phyloP scores from a whole-genome alignment of 345 rosid species.

The Rubroshorea leprosula region DNA sequence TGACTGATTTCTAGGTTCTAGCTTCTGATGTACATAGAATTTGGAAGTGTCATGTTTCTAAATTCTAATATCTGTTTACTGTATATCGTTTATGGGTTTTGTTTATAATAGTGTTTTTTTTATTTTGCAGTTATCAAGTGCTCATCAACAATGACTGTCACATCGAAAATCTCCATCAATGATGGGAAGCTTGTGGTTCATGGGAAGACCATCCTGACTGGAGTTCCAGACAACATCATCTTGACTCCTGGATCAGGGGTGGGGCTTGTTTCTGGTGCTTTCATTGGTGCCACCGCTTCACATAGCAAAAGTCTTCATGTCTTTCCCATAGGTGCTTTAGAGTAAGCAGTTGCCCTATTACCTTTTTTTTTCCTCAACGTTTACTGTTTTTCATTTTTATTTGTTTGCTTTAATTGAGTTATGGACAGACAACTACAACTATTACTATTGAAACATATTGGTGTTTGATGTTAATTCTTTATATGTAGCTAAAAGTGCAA shows the following conservation, averaged over 20 bases:
- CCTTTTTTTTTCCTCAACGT: too few relatives aligned
- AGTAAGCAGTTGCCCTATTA: conserved; percentile 48
- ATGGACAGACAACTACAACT: too few relatives aligned
- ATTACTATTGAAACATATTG: too few relatives aligned
- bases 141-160: conserved; percentile 66
- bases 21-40: too few relatives aligned
- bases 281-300: conserved; percentile 78
- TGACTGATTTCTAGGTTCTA: too few relatives aligned
- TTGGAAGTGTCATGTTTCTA: too few relatives aligned
- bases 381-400: too few relatives aligned
- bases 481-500: too few relatives aligned
- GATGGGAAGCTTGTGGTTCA: conserved; percentile 85
- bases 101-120: neutral
- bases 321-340: conserved; percentile 76
- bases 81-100: too few relatives aligned
- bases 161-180: conserved; percentile 62
- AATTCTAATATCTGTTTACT: neutral
- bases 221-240: conserved; percentile 76
- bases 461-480: too few relatives aligned
- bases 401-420: too few relatives aligned
- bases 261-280: conserved; percentile 68
- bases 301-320: conserved; percentile 87
- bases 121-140: conserved; percentile 17
- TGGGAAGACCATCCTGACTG: conserved; percentile 82
- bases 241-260: conserved; percentile 64